A percentile compares a stretch with the other conserved stretches of the same genome.
phyloP scores from a whole-genome alignment of 1,284 basidiomycete species.

The Laetiporus sulphureus region DNA sequence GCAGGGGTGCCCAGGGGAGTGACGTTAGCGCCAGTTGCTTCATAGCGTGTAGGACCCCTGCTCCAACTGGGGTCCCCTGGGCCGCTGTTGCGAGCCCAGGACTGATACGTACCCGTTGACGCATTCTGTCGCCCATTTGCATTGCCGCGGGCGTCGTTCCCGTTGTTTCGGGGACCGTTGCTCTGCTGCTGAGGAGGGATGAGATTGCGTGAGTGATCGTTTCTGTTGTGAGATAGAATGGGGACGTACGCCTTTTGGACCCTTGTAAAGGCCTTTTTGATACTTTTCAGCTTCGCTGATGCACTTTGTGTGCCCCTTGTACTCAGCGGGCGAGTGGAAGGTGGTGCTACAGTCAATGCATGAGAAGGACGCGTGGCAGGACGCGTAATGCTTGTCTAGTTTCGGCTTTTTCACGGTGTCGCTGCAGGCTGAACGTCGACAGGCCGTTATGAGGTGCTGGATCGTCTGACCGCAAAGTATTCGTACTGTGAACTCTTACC shows the following conservation, averaged over 20 bases:
- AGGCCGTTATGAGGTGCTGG: conserved; percentile 8
- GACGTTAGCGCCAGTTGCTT: conserved; percentile 58
- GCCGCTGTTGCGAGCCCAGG: conserved; percentile 15
- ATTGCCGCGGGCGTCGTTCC: conserved; percentile 7
- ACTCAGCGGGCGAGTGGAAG: conserved; percentile 69
- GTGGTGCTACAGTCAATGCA: conserved; percentile 86
- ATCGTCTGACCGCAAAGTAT: no score
- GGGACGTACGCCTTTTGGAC: conserved; percentile 43
- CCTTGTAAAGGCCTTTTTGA: conserved; percentile 80
- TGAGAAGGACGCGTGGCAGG: conserved; percentile 68
- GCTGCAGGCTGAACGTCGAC: conserved; percentile 47
- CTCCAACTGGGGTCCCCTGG: conserved; percentile 12
- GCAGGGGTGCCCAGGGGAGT: conserved; percentile 60
- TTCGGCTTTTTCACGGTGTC: conserved; percentile 92
- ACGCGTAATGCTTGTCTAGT: conserved; percentile 60
- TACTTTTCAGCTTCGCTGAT: conserved; percentile 91
- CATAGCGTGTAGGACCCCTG: conserved; percentile 20
- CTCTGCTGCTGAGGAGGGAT: conserved; percentile 12
- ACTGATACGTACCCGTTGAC: conserved; percentile 24
- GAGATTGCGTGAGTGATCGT: neutral
- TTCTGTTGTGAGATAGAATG: neutral
- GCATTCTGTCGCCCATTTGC: conserved; percentile 6
- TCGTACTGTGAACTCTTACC: conserved; percentile 21
- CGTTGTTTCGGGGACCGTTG: conserved; percentile 11
- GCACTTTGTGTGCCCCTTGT: conserved; percentile 79